phyloP scores from a whole-genome alignment of 345 rosid species.

The Raphanus sativus region DNA sequence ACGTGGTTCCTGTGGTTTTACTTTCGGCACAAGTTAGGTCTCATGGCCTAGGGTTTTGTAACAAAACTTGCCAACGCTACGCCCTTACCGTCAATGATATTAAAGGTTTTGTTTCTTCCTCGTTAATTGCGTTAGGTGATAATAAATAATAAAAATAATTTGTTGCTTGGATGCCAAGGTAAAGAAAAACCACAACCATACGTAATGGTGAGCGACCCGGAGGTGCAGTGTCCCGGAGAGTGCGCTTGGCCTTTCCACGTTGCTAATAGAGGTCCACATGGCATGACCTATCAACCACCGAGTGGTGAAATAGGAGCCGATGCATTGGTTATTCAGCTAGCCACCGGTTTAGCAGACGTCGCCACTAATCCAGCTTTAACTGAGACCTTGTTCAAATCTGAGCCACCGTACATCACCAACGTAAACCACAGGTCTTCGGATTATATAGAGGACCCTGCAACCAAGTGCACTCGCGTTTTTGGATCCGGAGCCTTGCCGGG shows the following conservation, averaged over 20 bases:
- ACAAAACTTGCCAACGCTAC: constrained; percentile 50
- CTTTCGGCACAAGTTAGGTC: constrained; percentile 46
- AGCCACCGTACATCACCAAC: not conserved
- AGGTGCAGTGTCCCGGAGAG: constrained; percentile 57
- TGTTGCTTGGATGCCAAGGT: constrained; percentile 23
- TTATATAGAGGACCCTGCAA: constrained; percentile 36
- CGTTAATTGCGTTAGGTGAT: not conserved
- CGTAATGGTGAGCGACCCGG: constrained; percentile 63
- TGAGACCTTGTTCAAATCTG: constrained; percentile 37
- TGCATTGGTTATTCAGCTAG: constrained; percentile 58
- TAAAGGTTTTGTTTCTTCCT: constrained; percentile 5
- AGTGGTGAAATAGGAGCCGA: constrained; percentile 60
- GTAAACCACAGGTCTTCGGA: not conserved
- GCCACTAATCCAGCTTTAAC: constrained; percentile 49
- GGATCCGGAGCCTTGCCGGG: constrained; percentile 60
- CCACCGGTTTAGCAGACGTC: constrained; percentile 51
- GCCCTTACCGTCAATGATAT: constrained; percentile 23
- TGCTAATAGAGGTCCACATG: constrained; percentile 46
- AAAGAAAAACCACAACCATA: constrained; percentile 35
- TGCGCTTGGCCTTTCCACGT: constrained; percentile 74
- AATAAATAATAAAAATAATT: not conserved
- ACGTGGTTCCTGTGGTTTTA: constrained; percentile 47
- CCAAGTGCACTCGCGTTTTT: constrained; percentile 50
- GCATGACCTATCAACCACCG: constrained; percentile 52
- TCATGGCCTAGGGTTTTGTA: constrained; percentile 47